Conservation (phyloP, 2,329 filamentous ascomycete species). For the Sclerotinia borealis region DNA sequence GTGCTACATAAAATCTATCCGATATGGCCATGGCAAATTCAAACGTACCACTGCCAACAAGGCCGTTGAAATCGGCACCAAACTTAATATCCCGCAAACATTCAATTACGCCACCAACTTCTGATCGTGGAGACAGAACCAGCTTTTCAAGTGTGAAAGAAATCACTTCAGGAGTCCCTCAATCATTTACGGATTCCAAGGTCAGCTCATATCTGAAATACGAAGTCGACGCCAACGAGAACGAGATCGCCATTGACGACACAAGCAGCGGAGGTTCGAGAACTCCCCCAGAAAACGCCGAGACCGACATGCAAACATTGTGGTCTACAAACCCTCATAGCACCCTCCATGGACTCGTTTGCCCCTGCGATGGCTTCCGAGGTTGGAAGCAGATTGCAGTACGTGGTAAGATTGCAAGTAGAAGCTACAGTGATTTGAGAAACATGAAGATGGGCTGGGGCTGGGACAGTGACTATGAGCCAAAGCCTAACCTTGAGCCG, state of each 20-base stretch:
- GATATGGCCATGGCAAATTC: slow-evolving; percentile 9
- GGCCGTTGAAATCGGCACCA: slow-evolving; percentile 9
- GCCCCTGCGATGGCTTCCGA: slow-evolving; percentile 50
- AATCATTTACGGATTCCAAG: slow-evolving; percentile 59
- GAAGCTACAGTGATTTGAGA: slow-evolving; percentile 55
- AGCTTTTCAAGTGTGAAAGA: slow-evolving; percentile 32
- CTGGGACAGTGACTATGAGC: slow-evolving; percentile 30
- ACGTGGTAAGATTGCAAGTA: slow-evolving; percentile 49
- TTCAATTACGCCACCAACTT: slow-evolving; percentile 17
- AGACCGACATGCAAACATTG: slow-evolving; percentile 15
- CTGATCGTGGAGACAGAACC: slow-evolving; percentile 28
- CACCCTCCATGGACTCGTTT: slow-evolving; percentile 52
- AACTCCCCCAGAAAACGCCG: slow-evolving; percentile 25
- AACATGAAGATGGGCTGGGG: slow-evolving; percentile 50
- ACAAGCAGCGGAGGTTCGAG: slow-evolving; percentile 3
- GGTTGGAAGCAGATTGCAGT: slow-evolving; percentile 59
- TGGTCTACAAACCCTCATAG: slow-evolving; percentile 42
- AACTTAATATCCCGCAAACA: slow-evolving; percentile 4
- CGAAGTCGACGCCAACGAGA: slow-evolving; percentile 15
- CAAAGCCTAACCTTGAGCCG: neutral
- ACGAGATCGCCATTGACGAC: slow-evolving; percentile 46
- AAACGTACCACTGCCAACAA: slow-evolving; percentile 6
- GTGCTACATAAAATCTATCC: neutral
- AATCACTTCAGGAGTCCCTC: slow-evolving; percentile 38
- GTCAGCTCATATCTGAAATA: slow-evolving; percentile 44